Conservation (phyloP, 768 basidiomycete species). For the Daedaleopsis nitida region DNA sequence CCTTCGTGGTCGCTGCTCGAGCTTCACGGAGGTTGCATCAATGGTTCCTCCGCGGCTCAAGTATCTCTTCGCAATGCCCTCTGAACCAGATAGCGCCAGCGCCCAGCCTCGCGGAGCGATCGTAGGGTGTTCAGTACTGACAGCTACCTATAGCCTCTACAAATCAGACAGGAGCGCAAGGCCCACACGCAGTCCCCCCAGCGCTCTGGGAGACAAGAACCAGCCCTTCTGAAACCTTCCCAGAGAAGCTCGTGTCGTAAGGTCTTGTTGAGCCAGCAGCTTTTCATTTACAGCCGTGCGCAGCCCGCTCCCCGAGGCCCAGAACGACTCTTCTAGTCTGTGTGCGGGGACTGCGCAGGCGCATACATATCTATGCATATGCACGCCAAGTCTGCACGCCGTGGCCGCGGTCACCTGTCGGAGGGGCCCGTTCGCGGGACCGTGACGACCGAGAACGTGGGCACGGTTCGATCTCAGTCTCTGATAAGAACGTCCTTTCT, state of each 20-base stretch:
- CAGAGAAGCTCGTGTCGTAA: neutral
- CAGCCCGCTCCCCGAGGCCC: neutral
- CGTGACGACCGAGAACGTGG: neutral
- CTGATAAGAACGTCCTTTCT: neutral
- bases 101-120: too few relatives aligned
- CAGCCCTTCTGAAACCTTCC: neutral
- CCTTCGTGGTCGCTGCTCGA: neutral
- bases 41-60: neutral
- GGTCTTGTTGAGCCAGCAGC: neutral
- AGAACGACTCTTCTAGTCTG: neutral
- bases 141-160: too few relatives aligned
- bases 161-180: neutral
- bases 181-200: neutral
- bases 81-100: too few relatives aligned
- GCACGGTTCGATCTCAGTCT: neutral
- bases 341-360: too few relatives aligned
- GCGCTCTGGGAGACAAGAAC: neutral
- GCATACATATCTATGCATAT: too few relatives aligned
- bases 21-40: neutral
- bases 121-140: too few relatives aligned
- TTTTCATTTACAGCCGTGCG: neutral
- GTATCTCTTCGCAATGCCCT: too few relatives aligned
- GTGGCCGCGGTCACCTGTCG: neutral
- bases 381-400: neutral
- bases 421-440: neutral